phyloP scores from a whole-genome alignment of 2,329 filamentous ascomycete genomes.

The Stachybotrys chartarum region DNA sequence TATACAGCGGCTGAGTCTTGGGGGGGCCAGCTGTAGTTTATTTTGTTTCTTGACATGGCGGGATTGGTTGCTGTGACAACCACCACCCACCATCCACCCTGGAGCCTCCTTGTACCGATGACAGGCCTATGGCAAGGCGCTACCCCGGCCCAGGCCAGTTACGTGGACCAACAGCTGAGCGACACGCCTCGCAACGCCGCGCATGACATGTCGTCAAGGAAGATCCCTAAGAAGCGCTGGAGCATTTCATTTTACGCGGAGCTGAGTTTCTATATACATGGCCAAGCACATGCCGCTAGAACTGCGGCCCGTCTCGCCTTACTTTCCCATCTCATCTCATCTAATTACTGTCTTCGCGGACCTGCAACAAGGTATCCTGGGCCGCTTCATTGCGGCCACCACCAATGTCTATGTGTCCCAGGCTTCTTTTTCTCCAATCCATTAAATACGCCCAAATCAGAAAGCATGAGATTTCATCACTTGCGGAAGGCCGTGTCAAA shows the following conservation, averaged over 20 bases:
- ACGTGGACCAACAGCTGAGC: not conserved
- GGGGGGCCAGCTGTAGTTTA: not conserved
- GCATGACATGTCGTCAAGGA: not conserved
- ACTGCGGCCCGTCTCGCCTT: not conserved
- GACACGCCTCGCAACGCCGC: not conserved
- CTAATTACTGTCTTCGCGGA: no score
- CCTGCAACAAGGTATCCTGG: not conserved
- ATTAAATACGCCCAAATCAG: not conserved
- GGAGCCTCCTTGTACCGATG: not conserved
- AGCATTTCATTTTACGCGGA: not conserved
- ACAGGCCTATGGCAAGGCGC: not conserved
- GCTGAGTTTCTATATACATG: not conserved
- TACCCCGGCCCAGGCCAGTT: not conserved
- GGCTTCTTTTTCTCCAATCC: not conserved
- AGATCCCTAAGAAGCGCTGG: not conserved
- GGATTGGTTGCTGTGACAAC: not conserved
- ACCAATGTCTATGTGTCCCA: not conserved
- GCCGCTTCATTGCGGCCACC: not conserved
- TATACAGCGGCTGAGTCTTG: not conserved
- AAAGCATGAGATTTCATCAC: slow-evolving; percentile 4
- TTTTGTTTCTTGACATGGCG: not conserved
- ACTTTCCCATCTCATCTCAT: not conserved
- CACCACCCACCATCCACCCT: not conserved
- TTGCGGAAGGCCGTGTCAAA: slow-evolving; percentile 53
- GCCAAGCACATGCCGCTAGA: not conserved